Evolutionary conservation across 2,329 filamentous ascomycete species (phyloP), one percentile per base, ranked within the genome.

Genomic region (Knufia fluminis): DNA sequence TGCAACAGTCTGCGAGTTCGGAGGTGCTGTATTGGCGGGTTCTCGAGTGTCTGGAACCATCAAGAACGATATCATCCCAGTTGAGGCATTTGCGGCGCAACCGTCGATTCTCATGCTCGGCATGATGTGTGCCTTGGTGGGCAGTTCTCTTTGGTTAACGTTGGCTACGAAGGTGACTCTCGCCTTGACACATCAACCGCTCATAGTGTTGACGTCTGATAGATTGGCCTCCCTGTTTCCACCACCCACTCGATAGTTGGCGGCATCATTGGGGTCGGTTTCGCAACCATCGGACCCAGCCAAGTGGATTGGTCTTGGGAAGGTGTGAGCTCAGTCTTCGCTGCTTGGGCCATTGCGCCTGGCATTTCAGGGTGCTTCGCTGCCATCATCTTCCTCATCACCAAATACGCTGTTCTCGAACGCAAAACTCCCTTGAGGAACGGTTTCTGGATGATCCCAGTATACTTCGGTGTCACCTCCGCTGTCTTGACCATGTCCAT

Each of bases 61-160:
- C 73, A 86, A 86, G 75, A 86, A 85, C 69, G 80, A 80, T 33
- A 85, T 85, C 62, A 83, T 85, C 53, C 78, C 79, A 48, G 70
- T 66, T 61, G 52, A 62, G 0, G 73, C 78, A 48, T 85, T 85
- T 68, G 58, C 67, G 1, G 71, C 66, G 50, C 75, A 84, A 58
- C 75, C 82, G 28, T 77, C 76, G 23, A 78, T 85, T 17, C 79
- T 83, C 67, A 77, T 85, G 67, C 71, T 85, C 45, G 81, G 79
- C 50, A 82, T 83, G 61, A 74, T 78, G 22, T 81, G 77, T 53
- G 78, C 79, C 31, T 71, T 79, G 0, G 79, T 79, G 10, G 82
- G 73, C 57, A 79, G 81, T 43, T 80, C 82, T 1, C 69, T 74
- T 10, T 88, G 83, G 82, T 81, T 88, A 33, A 87, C 86, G 81